Percentiles rank a stretch among this genome's conserved stretches.
phyloP scores from a whole-genome alignment of 106 monocot genomes.

The Acanthochlamys bracteata region DNA sequence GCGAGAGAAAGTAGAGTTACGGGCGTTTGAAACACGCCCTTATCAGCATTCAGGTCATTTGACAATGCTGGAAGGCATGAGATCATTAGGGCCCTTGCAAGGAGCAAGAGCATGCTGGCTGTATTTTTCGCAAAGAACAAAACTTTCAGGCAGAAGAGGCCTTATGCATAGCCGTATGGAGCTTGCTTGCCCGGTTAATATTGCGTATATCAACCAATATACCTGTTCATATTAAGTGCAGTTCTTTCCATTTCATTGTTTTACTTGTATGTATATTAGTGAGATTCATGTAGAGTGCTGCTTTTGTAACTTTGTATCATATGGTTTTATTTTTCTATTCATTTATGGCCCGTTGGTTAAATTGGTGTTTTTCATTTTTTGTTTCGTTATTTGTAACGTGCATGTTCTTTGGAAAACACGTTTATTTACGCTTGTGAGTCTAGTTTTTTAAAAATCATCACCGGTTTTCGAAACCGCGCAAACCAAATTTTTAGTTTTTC shows the following conservation, averaged over 20 bases:
- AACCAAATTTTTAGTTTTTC: too few species aligned
- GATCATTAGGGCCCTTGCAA: slow-evolving; percentile 34
- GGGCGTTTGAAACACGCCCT: slow-evolving; percentile 27
- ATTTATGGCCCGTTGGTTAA: too few species aligned
- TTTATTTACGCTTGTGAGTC: too few species aligned
- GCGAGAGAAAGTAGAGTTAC: too few species aligned
- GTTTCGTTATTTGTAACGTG: too few species aligned
- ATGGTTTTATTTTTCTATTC: too few species aligned
- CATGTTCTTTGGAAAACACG: too few species aligned
- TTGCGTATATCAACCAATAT: neutral
- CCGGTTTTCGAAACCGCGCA: too few species aligned
- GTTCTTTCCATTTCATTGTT: neutral
- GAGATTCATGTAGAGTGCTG: neutral
- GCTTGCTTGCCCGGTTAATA: neutral
- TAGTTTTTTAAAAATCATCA: too few species aligned
- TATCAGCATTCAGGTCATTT: slow-evolving; percentile 43
- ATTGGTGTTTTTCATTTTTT: too few species aligned
- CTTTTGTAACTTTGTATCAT: too few species aligned
- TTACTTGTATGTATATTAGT: neutral
- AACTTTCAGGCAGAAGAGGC: slow-evolving; percentile 39
- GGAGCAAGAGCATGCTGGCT: slow-evolving; percentile 61
- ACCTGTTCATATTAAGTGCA: neutral
- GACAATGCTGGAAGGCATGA: slow-evolving; percentile 39
- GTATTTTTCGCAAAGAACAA: slow-evolving; percentile 72
- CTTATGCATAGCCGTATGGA: slow-evolving; percentile 19